phyloP scores from a whole-genome alignment of 805 yeast genomes.

The Danielia reshetovae region DNA sequence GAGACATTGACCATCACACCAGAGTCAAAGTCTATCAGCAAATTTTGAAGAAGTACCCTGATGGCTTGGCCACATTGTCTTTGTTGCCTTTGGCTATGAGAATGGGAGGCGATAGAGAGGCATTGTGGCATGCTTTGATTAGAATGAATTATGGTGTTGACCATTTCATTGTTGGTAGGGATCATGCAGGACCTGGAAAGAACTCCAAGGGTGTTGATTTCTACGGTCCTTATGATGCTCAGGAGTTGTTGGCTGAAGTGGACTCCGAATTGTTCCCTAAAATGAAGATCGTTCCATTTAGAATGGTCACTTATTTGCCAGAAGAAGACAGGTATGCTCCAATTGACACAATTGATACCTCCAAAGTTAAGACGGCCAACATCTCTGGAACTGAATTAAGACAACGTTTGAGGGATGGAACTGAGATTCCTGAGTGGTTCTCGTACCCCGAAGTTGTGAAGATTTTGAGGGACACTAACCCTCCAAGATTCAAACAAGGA shows the following conservation, averaged over 20 bases:
- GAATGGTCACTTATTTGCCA: slow-evolving; percentile 95
- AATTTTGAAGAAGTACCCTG: slow-evolving; percentile 87
- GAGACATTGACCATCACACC: slow-evolving; percentile 96
- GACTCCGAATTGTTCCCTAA: slow-evolving; percentile 62
- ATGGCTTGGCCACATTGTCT: slow-evolving; percentile 87
- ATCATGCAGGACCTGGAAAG: slow-evolving; percentile 95
- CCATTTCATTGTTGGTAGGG: slow-evolving; percentile 96
- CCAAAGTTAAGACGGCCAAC: slow-evolving; percentile 73
- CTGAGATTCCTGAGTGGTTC: slow-evolving; percentile 93
- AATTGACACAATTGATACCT: slow-evolving; percentile 81
- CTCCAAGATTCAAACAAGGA: slow-evolving; percentile 88
- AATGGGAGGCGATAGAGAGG: slow-evolving; percentile 99
- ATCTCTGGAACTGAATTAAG: slow-evolving; percentile 94
- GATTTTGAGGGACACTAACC: slow-evolving; percentile 86
- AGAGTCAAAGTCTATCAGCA: slow-evolving; percentile 94
- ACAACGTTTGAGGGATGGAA: slow-evolving; percentile 79
- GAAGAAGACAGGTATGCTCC: slow-evolving; percentile 95
- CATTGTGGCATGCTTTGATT: slow-evolving; percentile 96
- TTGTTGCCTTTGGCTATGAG: slow-evolving; percentile 95
- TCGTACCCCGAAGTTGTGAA: slow-evolving; percentile 94
- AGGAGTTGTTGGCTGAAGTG: slow-evolving; percentile 74
- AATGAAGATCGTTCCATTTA: slow-evolving; percentile 90
- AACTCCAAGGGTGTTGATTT: slow-evolving; percentile 87
- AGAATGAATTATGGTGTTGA: slow-evolving; percentile 96
- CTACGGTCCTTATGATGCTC: slow-evolving; percentile 97